Evolutionary conservation across 2,329 filamentous ascomycete species (phyloP).

Genomic region (Botrytis hyacinthi): DNA sequence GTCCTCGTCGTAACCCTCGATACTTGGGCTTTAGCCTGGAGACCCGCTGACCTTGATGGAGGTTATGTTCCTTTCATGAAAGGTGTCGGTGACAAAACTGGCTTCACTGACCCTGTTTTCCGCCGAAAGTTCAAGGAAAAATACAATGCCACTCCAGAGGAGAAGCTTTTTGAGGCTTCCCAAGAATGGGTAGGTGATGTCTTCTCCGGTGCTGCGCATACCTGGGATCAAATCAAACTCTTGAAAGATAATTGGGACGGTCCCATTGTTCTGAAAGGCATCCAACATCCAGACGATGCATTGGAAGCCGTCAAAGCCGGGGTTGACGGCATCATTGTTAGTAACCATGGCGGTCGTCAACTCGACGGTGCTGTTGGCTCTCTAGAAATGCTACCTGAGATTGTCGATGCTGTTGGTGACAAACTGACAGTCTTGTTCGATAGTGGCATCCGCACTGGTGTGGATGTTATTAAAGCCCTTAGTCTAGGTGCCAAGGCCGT

Average conservation of each 20-base stretch:
- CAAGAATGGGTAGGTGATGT: conserved; percentile 52
- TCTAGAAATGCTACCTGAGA: conserved; percentile 57
- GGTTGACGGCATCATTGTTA: conserved; percentile 53
- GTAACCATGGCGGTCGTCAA: conserved; percentile 58
- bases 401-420: conserved; percentile 60
- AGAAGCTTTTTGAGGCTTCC: conserved; percentile 49
- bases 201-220: conserved; percentile 52
- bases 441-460: conserved; percentile 53
- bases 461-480: conserved; percentile 57
- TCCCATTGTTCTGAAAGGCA: conserved; percentile 62
- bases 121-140: conserved; percentile 53
- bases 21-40: conserved; percentile 67
- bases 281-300: conserved; percentile 50
- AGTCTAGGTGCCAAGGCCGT: conserved; percentile 56
- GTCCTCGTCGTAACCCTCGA: conserved; percentile 72
- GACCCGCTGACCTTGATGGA: conserved; percentile 64
- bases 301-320: conserved; percentile 46
- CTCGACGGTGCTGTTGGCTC: conserved; percentile 54
- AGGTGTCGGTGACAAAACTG: conserved; percentile 58
- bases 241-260: conserved; percentile 61
- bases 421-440: conserved; percentile 62
- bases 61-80: conserved; percentile 59
- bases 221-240: conserved; percentile 61
- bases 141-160: conserved; percentile 45
- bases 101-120: conserved; percentile 67